Percentiles rank a stretch among this genome's conserved stretches.
Evolutionary conservation across 2,329 filamentous ascomycete species (phyloP).

Genomic region (Teratosphaeria gauchensis): DNA sequence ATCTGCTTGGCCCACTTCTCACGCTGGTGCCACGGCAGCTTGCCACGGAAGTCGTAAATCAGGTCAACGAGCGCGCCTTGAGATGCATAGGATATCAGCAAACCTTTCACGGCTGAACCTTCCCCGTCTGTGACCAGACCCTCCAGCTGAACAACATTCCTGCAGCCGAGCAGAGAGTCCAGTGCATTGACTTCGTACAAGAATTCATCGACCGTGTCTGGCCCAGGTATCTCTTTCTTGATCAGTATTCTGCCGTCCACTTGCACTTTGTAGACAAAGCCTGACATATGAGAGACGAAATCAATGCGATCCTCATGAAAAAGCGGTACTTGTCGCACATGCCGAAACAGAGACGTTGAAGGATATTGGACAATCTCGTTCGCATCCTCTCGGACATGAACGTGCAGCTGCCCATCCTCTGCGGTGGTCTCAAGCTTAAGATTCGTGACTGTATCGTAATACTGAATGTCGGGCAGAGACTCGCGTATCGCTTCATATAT

Average conservation of each 20-base stretch:
- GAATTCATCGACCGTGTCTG: slow-evolving; percentile 92
- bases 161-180: slow-evolving; percentile 61
- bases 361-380: slow-evolving; percentile 93
- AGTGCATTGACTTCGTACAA: slow-evolving; percentile 95
- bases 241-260: slow-evolving; percentile 63
- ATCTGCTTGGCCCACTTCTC: slow-evolving; percentile 89
- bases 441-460: slow-evolving; percentile 92
- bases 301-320: slow-evolving; percentile 65
- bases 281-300: slow-evolving; percentile 89
- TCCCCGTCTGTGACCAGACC: slow-evolving; percentile 78
- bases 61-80: slow-evolving; percentile 83
- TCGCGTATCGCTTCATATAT: slow-evolving; percentile 94
- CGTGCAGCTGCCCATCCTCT: slow-evolving; percentile 74
- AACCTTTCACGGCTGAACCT: slow-evolving; percentile 65
- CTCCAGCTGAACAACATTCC: slow-evolving; percentile 74
- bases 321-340: slow-evolving; percentile 46
- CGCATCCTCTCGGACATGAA: slow-evolving; percentile 94
- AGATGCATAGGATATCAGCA: slow-evolving; percentile 80
- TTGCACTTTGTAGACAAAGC: slow-evolving; percentile 90
- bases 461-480: slow-evolving; percentile 85
- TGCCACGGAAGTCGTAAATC: slow-evolving; percentile 65
- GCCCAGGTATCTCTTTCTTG: slow-evolving; percentile 96
- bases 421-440: slow-evolving; percentile 83
- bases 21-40: slow-evolving; percentile 59
- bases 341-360: slow-evolving; percentile 58